Evolutionary conservation across 352 stramenopile species (phyloP), one percentile per base, ranked within the genome.

Genomic region (Phytophthora hibernalis): DNA sequence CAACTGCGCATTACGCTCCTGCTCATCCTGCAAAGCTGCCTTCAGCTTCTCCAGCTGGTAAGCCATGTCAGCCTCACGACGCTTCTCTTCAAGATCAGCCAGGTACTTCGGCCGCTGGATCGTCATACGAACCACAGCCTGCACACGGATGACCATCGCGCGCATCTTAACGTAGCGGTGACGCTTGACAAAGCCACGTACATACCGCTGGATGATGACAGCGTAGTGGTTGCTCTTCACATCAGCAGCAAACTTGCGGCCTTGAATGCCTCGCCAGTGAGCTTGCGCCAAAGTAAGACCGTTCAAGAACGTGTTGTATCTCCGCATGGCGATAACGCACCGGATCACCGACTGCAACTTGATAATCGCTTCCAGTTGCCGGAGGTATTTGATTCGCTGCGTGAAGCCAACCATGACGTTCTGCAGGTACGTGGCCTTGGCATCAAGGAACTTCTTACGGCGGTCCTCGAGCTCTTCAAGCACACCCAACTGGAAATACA

Each of bases 401-500:
- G 74, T 87, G 62, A 93, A 93, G 11, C 81, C 76, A 63, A 83
- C 65, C 87, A 96, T 96, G 57, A 93, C 76, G 22, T 85, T 81
- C 63, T 96, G 87, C 47, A 96, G 22, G 53, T 86, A 89, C 15
- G 76, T 85, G 3, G 87, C 87, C 71, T 96, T 92, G 31, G 82
- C 83, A 47, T 96, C 86, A 44, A 94, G 48, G 61, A 92, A 91
- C 74, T 93, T 93, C 66, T 92, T 93, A 30, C 87, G 87, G 20
- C 85, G 83, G 50, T 96, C 87, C 66, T 96, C 87, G 11, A 96
- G 70, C 58, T 94, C 83, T 77, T 96, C 86, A 45, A 96, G 83
- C 18, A 96, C 84, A 8, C 87, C 87, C 9, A 93, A 48, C 26
- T 92, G 85, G 65, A 96, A 96, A 71, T 96, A 96, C n/a, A 96